Evolutionary conservation across 2,329 filamentous ascomycete genomes (phyloP), one percentile per base, ranked within the genome.

Genomic region (Podosphaera aphanis): DNA sequence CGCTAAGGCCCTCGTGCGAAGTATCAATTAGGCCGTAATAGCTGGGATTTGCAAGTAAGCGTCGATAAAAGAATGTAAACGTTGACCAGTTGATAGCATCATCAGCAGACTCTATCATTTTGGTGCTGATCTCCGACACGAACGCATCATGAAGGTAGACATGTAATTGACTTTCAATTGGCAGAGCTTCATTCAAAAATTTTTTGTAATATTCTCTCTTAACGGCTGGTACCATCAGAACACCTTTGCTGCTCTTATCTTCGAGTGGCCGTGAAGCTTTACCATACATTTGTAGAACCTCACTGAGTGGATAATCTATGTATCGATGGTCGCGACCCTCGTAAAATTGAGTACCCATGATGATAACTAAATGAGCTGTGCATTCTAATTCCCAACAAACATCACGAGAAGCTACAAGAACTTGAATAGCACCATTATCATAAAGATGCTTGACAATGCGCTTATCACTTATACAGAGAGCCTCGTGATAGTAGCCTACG

Each of bases 141-240:
- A 98, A 95, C 0, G 85, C 86, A 63, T 98, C 92, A 55, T 93
- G 84, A 29, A 98, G 69, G 61, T 85, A 93, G 47, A 82, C 77
- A 59, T 93, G 83, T 27, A 98, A 70, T 60, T 93, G 85, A 52
- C 84, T 93, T 64, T 98, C 90, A 20, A 98, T 84, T 0, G 90
- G 90, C 37, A 98, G 68, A 18, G 90, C 90, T 61, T 98, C 92
- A 55, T 90, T 88, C 52, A 98, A 65, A 67, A 98, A 98, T 64
- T 98, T 98, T 65, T 90, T 92, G 71, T 95, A 98, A 63, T 93
- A 98, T 51, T 94, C 86, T 33, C 90, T 78, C 69, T 93, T 94
- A 42, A 92, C 84, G 16, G 82, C 78, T 2, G 88, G 85, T 10
- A 94, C 75, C 90, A 98, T 95, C 39, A 98, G 69, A n/a, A 98